Evolutionary conservation across 2,329 filamentous ascomycete genomes (phyloP).

Genomic region (Fusarium succisae): DNA sequence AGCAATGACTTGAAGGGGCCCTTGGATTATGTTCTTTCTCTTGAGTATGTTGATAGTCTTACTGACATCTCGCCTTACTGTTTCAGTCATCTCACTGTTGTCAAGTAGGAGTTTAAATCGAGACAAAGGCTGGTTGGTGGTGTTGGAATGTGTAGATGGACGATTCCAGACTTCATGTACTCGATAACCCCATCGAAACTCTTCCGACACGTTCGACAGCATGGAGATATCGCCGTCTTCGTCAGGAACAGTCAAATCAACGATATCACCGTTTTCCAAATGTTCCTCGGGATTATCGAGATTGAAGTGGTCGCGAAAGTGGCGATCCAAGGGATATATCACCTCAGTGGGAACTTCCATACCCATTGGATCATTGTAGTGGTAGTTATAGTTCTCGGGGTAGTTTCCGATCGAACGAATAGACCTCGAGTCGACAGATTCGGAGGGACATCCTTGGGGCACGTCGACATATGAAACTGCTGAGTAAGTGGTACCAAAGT

Average conservation of each 20-base stretch:
- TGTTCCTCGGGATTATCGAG: not conserved
- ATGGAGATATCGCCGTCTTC: not conserved
- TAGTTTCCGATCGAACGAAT: not conserved
- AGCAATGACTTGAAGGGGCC: not conserved
- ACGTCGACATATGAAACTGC: not conserved
- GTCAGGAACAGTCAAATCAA: rapidly evolving
- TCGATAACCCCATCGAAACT: not conserved
- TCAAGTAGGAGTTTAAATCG: conserved; percentile 7
- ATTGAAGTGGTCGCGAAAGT: not conserved
- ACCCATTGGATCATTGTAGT: not conserved
- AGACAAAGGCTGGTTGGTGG: not conserved
- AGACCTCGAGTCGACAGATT: not conserved
- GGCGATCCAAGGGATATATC: not conserved
- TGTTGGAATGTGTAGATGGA: not conserved
- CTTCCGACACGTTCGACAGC: rapidly evolving
- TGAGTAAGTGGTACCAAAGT: not conserved
- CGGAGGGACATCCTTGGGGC: not conserved
- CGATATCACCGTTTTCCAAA: rapidly evolving
- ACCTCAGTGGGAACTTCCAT: not conserved
- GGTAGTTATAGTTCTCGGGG: not conserved
- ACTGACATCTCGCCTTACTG: rapidly evolving
- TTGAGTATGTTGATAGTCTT: not conserved
- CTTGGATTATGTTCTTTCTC: rapidly evolving
- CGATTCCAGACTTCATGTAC: not conserved
- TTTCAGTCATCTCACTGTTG: rapidly evolving